These are phyloP conservation scores for Hyaloraphidium curvatum DNA, from an alignment of 192 early-diverging fungal species.

Conservation along the genomic window DNA sequence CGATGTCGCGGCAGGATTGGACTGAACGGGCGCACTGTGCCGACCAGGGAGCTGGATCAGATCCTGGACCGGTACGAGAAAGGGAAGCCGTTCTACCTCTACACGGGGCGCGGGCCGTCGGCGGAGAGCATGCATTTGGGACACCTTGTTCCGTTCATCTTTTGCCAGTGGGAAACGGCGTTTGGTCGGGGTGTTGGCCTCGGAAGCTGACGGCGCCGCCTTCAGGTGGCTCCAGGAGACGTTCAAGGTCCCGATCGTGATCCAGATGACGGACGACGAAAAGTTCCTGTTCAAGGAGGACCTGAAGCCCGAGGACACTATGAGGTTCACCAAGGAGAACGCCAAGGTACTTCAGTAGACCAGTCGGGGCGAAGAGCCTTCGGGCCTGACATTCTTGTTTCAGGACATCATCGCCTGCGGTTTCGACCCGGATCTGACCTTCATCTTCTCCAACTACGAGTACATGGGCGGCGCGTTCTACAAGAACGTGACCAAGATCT, in stretches of 20 bases:
- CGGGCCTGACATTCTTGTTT: too few species aligned
- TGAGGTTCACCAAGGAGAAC: slow-evolving; percentile 54
- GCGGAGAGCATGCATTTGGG: slow-evolving; percentile 84
- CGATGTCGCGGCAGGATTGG: background rate
- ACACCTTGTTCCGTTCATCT: slow-evolving; percentile 91
- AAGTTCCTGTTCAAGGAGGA: slow-evolving; percentile 91
- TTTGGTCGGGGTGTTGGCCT: background rate
- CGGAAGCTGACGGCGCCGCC: background rate
- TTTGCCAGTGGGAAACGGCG: slow-evolving; percentile 58
- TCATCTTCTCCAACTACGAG: slow-evolving; percentile 86
- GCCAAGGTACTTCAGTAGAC: too few species aligned
- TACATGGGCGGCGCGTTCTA: slow-evolving; percentile 89
- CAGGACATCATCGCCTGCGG: slow-evolving; percentile 89
- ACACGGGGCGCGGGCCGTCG: slow-evolving; percentile 93
- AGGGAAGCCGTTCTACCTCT: slow-evolving; percentile 92
- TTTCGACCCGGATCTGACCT: slow-evolving; percentile 87
- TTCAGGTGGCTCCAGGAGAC: slow-evolving; percentile 80
- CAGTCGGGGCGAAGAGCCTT: too few species aligned
- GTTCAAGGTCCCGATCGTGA: slow-evolving; percentile 84
- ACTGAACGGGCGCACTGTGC: background rate
- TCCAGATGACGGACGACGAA: slow-evolving; percentile 97
- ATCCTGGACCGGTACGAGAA: slow-evolving; percentile 85
- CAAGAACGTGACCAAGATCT: slow-evolving; percentile 75
- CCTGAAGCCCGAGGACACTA: slow-evolving; percentile 60
- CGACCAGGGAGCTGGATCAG: slow-evolving; percentile 40